Evolutionary conservation across 2,329 filamentous ascomycete species (phyloP).

Genomic region (Nigrospora osmanthi): DNA sequence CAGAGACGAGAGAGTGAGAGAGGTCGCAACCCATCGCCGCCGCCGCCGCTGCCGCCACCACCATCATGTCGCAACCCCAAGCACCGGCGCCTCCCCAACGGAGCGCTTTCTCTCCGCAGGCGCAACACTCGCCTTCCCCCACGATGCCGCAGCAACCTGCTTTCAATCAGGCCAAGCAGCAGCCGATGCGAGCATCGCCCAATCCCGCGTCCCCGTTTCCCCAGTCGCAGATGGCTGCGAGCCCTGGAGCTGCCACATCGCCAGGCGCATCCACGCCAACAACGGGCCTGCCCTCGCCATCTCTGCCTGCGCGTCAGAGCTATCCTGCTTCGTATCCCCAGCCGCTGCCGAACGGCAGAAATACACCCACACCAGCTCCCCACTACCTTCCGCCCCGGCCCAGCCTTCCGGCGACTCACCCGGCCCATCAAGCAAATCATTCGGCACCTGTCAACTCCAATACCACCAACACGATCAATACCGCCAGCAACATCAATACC

Average conservation of each 20-base stretch:
- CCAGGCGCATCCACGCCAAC: neutral
- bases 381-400: no score
- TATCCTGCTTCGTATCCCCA: neutral
- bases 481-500: no score
- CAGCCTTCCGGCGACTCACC: no score
- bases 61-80: constrained; percentile 52
- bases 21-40: no score
- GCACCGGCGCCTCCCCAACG: constrained; percentile 26
- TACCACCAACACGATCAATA: no score
- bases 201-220: neutral
- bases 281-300: neutral
- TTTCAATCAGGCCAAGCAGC: neutral
- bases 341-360: no score
- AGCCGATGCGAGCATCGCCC: neutral
- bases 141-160: neutral
- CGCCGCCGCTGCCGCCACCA: no score
- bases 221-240: neutral
- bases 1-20: no score
- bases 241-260: neutral
- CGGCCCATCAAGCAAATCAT: no score
- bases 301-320: neutral
- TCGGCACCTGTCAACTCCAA: no score
- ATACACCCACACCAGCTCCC: no score
- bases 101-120: constrained; percentile 12
- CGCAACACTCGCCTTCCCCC: constrained; percentile 7